Evolutionary conservation across 1,284 basidiomycete species (phyloP).

Genomic region (Fomitopsis pinicola): DNA sequence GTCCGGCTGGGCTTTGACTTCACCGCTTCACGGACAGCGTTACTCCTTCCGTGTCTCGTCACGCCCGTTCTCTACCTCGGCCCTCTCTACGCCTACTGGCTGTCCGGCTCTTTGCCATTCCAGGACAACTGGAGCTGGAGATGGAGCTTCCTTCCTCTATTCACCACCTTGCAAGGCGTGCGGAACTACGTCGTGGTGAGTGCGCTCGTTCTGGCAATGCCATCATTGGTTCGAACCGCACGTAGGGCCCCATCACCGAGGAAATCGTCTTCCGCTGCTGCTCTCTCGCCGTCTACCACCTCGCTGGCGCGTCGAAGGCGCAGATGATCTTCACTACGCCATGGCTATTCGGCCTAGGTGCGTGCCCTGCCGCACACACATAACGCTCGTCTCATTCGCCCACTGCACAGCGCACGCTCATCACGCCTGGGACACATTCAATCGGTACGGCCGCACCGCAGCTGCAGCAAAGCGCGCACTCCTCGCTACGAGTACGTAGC

Average conservation of each 20-base stretch:
- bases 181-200: conserved; percentile 80
- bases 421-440: conserved; percentile 84
- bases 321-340: conserved; percentile 80
- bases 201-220: conserved; percentile 13
- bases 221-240: not conserved
- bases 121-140: conserved; percentile 51
- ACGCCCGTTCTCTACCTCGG: conserved; percentile 82
- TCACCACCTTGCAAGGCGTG: conserved; percentile 52
- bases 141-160: conserved; percentile 34
- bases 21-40: conserved; percentile 13
- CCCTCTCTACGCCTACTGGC: conserved; percentile 66
- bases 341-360: conserved; percentile 85
- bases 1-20: conserved; percentile 27
- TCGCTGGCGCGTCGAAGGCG: conserved; percentile 52
- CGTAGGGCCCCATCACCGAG: conserved; percentile 86
- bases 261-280: conserved; percentile 91
- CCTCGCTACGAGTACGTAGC: conserved; percentile 51
- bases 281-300: conserved; percentile 69
- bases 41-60: conserved; percentile 57
- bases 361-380: conserved; percentile 18
- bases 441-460: conserved; percentile 59
- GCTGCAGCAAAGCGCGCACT: conserved; percentile 61
- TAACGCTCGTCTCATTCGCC: not conserved
- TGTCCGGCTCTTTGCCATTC: conserved; percentile 57
- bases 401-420: conserved; percentile 76